These are phyloP conservation scores for Metarhizium album DNA, from an alignment of 2,329 filamentous ascomycete genomes.

Conservation along the genomic window DNA sequence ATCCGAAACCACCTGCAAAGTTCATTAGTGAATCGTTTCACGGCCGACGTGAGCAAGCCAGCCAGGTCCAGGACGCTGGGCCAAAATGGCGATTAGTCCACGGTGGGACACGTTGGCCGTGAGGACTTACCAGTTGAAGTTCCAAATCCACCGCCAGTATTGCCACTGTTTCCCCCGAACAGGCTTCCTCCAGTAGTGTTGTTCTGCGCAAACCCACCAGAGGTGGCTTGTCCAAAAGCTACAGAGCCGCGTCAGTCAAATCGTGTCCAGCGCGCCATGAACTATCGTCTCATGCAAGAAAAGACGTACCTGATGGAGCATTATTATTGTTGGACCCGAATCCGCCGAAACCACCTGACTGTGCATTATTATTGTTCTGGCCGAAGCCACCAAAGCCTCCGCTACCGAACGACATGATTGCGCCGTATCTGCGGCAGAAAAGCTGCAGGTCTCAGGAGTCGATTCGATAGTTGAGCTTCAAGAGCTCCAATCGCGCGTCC, in stretches of 20 bases:
- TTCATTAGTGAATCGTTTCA: neutral
- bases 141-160: slow-evolving; percentile 25
- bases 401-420: slow-evolving; percentile 45
- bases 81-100: slow-evolving; percentile 7
- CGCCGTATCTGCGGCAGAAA: slow-evolving; percentile 5
- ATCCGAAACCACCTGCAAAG: slow-evolving; percentile 26
- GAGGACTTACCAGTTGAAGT: slow-evolving; percentile 21
- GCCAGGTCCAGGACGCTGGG: neutral
- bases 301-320: slow-evolving; percentile 41
- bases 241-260: slow-evolving; percentile 14
- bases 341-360: slow-evolving; percentile 41
- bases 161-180: slow-evolving; percentile 31
- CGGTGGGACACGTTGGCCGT: neutral
- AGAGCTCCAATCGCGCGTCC: neutral
- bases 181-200: slow-evolving; percentile 23
- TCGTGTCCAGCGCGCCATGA: slow-evolving; percentile 8
- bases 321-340: slow-evolving; percentile 36
- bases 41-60: neutral
- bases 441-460: neutral
- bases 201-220: slow-evolving; percentile 33
- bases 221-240: slow-evolving; percentile 25
- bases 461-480: neutral
- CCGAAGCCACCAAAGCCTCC: slow-evolving; percentile 48
- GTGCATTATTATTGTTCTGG: slow-evolving; percentile 38
- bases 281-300: neutral